Conservation (phyloP, 371 early-diverging fungal species). For the Nosema muscidifuracis region DNA sequence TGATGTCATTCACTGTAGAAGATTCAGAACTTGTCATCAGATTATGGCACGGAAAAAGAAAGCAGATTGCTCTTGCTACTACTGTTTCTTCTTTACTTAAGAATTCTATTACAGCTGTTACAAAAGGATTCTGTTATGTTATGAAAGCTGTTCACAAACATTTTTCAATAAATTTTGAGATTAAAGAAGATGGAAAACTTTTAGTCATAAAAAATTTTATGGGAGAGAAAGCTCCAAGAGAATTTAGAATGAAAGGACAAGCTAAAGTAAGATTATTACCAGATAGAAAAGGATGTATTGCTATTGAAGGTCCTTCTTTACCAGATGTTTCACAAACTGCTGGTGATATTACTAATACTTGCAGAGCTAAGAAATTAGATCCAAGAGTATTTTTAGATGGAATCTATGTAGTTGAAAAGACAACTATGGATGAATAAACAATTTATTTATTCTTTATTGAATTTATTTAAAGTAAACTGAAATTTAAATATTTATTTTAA, state of each 20-base stretch:
- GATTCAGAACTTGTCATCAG: slow-evolving; percentile 69
- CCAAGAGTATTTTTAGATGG: slow-evolving; percentile 99
- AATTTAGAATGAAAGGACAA: slow-evolving; percentile 80
- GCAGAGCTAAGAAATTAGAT: slow-evolving; percentile 81
- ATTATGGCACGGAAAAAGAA: slow-evolving; percentile 91
- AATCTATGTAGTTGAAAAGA: slow-evolving; percentile 63
- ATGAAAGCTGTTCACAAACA: slow-evolving; percentile 98
- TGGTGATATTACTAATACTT: slow-evolving; percentile 76
- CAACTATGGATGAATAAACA: slow-evolving; percentile 44
- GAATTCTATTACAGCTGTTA: slow-evolving; percentile 96
- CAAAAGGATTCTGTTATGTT: slow-evolving; percentile 96
- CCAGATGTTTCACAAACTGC: slow-evolving; percentile 91
- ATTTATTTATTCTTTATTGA: slow-evolving; percentile 14
- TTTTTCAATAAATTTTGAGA: slow-evolving; percentile 96
- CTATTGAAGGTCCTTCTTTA: slow-evolving; percentile 85
- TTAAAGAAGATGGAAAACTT: slow-evolving; percentile 70
- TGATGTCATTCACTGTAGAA: slow-evolving; percentile 76
- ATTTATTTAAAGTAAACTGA: no score
- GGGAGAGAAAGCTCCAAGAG: slow-evolving; percentile 87
- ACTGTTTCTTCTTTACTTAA: slow-evolving; percentile 86
- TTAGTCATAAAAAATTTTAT: slow-evolving; percentile 93
- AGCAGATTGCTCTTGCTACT: slow-evolving; percentile 92
- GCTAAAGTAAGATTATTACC: slow-evolving; percentile 69
- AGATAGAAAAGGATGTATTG: slow-evolving; percentile 86
- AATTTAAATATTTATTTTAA: no score